phyloP scores from a whole-genome alignment of 257 asterid species.

The Solanum bukasovii region DNA sequence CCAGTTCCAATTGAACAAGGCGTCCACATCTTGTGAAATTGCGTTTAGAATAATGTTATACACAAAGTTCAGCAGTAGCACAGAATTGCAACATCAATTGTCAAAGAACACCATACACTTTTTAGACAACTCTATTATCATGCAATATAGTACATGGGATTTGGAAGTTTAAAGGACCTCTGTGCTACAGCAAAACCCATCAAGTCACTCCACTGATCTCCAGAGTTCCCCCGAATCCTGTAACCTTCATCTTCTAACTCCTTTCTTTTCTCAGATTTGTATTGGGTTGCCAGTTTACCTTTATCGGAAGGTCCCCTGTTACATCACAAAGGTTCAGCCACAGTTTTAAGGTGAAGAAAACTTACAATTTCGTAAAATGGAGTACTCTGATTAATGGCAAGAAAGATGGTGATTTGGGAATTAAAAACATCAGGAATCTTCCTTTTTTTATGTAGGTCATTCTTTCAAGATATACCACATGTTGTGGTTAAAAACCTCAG shows the following conservation, averaged over 20 bases:
- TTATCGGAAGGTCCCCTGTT: slow-evolving; percentile 55
- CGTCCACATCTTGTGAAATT: neutral
- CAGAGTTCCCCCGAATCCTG: slow-evolving; percentile 61
- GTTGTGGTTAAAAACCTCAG: neutral
- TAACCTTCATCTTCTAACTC: slow-evolving; percentile 74
- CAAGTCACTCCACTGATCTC: slow-evolving; percentile 96
- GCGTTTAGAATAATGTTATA: neutral
- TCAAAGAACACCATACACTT: neutral
- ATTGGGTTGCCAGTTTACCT: slow-evolving; percentile 47
- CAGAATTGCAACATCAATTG: neutral
- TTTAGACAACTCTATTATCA: neutral
- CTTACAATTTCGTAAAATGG: neutral
- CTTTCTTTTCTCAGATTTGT: slow-evolving; percentile 68
- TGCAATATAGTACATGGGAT: slow-evolving; percentile 57
- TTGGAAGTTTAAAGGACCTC: slow-evolving; percentile 83
- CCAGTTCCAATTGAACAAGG: neutral
- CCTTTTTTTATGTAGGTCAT: neutral
- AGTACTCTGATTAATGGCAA: neutral
- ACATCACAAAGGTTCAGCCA: neutral
- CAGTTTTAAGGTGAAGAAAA: neutral
- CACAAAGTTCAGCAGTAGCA: neutral
- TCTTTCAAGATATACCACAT: neutral
- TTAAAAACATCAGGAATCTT: neutral
- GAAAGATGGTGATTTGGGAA: neutral
- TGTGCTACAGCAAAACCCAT: slow-evolving; percentile 51